phyloP scores from a whole-genome alignment of 1,139 yeast species.

The Candida buenavistaensis region DNA sequence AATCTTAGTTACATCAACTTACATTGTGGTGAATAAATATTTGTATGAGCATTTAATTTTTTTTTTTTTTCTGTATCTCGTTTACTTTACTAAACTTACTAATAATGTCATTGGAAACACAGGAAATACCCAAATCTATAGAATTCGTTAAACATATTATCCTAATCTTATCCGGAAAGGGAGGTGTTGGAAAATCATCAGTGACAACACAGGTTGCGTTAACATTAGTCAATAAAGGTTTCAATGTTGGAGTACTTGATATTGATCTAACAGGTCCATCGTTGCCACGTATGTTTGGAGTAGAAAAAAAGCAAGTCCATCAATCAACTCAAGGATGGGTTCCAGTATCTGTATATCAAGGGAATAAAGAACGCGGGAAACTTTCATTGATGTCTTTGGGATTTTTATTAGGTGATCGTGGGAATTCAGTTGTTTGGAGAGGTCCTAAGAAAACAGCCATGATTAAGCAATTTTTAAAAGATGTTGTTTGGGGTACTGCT shows the following conservation, averaged over 20 bases:
- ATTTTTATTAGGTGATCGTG: constrained; percentile 77
- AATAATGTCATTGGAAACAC: constrained; percentile 8
- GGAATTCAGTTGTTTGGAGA: constrained; percentile 94
- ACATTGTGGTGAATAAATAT: no score
- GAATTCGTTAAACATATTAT: constrained; percentile 65
- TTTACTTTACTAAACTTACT: background rate
- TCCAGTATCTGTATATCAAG: constrained; percentile 61
- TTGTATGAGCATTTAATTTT: no score
- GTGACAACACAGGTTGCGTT: constrained; percentile 92
- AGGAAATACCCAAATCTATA: constrained; percentile 53
- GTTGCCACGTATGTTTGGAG: constrained; percentile 92
- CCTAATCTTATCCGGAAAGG: constrained; percentile 47
- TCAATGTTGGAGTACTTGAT: constrained; percentile 87
- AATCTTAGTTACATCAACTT: no score
- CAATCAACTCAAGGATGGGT: constrained; percentile 90
- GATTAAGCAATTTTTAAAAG: constrained; percentile 90
- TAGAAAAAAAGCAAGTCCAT: constrained; percentile 75
- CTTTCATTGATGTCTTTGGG: constrained; percentile 86
- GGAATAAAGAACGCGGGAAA: constrained; percentile 27
- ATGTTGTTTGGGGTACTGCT: constrained; percentile 82
- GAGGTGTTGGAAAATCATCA: constrained; percentile 89
- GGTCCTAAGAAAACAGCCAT: constrained; percentile 98
- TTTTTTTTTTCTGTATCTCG: background rate
- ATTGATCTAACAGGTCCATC: constrained; percentile 98
- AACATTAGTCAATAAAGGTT: constrained; percentile 67